Conservation (phyloP, 2,329 filamentous ascomycete genomes). For the Fusarium albosuccineum region DNA sequence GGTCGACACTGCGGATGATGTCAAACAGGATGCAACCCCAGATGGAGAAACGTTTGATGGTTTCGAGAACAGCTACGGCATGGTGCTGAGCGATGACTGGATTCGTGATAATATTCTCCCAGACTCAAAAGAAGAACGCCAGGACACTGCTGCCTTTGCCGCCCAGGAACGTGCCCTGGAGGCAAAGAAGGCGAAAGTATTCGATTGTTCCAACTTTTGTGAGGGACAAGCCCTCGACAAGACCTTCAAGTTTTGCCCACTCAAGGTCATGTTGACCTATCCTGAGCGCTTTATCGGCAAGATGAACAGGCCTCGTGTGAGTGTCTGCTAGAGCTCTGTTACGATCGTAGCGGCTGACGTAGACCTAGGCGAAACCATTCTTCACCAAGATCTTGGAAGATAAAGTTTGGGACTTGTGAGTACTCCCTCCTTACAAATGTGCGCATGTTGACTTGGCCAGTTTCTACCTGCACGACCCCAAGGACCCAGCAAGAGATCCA, state of each 20-base stretch:
- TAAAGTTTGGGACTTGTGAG: conserved; percentile 83
- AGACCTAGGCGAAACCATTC: conserved; percentile 57
- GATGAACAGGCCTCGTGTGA: conserved; percentile 62
- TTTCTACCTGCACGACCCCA: conserved; percentile 74
- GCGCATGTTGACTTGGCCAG: conserved; percentile 55
- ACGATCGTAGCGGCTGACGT: conserved; percentile 23
- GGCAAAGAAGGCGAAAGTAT: conserved; percentile 25
- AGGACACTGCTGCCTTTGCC: conserved; percentile 9
- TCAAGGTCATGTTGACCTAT: conserved; percentile 68
- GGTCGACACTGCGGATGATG: conserved; percentile 15
- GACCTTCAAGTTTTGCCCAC: conserved; percentile 60
- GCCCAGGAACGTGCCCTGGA: conserved; percentile 17
- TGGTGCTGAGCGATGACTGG: conserved; percentile 21
- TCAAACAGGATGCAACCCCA: neutral
- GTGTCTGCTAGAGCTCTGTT: conserved; percentile 35
- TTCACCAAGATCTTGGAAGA: conserved; percentile 72
- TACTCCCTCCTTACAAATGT: neutral
- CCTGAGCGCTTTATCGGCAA: conserved; percentile 70
- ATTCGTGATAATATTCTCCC: neutral
- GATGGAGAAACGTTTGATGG: neutral
- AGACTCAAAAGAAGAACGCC: neutral
- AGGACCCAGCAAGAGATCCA: conserved; percentile 60
- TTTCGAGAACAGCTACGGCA: neutral
- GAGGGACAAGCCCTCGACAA: conserved; percentile 43
- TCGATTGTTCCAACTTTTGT: conserved; percentile 43